These are phyloP conservation scores for Colletotrichum cuscutae DNA, from an alignment of 2,329 filamentous ascomycete genomes.

Conservation along the genomic window DNA sequence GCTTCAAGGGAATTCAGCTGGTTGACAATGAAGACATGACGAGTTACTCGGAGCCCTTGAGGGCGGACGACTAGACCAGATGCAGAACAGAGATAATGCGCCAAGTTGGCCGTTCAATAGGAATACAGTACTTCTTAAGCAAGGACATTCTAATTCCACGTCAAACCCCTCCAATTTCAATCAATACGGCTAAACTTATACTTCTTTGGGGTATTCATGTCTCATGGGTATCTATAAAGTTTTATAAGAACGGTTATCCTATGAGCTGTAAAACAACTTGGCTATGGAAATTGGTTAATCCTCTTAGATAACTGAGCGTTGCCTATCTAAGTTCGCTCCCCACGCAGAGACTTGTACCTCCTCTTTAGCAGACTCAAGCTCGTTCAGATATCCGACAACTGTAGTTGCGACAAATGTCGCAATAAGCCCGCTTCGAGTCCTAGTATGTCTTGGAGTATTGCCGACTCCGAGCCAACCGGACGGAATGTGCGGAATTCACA, in stretches of 20 bases:
- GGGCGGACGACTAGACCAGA: conserved; percentile 2
- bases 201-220: background rate
- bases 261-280: background rate
- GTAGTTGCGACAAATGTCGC: no score
- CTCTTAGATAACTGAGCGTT: no score
- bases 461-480: no score
- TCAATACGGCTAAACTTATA: background rate
- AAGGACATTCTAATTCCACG: background rate
- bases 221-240: background rate
- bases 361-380: no score
- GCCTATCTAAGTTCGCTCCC: no score
- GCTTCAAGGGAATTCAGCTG: conserved; percentile 50
- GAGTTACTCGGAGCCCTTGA: conserved; percentile 16
- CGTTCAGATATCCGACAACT: no score
- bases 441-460: no score
- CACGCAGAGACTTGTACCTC: no score
- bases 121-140: background rate
- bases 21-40: conserved; percentile 45
- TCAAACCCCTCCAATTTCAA: background rate
- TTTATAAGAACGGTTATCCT: background rate
- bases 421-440: no score
- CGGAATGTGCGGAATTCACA: no score
- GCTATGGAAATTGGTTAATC: no score
- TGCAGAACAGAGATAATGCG: background rate
- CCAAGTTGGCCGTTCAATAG: background rate